phyloP scores from a whole-genome alignment of 768 basidiomycete genomes.

The Suillus hirtellus region DNA sequence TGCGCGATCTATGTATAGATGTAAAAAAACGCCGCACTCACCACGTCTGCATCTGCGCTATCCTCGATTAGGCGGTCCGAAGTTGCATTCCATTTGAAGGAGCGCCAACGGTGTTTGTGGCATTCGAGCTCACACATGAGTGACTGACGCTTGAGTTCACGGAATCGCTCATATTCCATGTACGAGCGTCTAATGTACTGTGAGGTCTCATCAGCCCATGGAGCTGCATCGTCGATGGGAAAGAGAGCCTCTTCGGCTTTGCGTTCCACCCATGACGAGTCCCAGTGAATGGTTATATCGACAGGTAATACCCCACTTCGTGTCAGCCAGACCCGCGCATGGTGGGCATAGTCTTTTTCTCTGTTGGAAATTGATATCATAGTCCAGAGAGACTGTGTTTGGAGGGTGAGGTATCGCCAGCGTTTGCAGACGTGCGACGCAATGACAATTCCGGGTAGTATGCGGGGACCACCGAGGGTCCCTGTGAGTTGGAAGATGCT shows the following conservation, averaged over 20 bases:
- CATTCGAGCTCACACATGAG: slow-evolving; percentile 6
- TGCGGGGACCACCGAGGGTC: neutral
- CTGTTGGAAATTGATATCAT: slow-evolving; percentile 7
- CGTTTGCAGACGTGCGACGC: slow-evolving; percentile 61
- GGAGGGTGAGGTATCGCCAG: slow-evolving; percentile 59
- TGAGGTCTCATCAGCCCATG: slow-evolving; percentile 1
- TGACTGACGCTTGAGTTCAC: neutral
- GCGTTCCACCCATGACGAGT: neutral
- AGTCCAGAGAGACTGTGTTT: slow-evolving; percentile 59
- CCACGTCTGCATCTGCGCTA: neutral
- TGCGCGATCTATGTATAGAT: neutral
- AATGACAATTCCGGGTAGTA: slow-evolving; percentile 9
- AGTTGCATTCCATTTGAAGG: neutral
- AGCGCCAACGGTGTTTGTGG: slow-evolving; percentile 8
- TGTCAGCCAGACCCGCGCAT: neutral
- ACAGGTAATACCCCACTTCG: slow-evolving; percentile 6
- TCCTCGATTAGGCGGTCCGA: neutral
- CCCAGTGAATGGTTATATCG: slow-evolving; percentile 1
- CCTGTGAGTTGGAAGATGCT: neutral
- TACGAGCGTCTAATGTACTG: slow-evolving; percentile 2
- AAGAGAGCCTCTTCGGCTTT: slow-evolving; percentile 2
- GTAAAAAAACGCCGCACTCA: neutral
- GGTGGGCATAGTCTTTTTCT: slow-evolving; percentile 4
- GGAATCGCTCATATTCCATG: slow-evolving; percentile 5
- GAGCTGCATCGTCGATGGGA: slow-evolving; percentile 6